phyloP scores from a whole-genome alignment of 148 eudicot species.

The Chenopodium album region DNA sequence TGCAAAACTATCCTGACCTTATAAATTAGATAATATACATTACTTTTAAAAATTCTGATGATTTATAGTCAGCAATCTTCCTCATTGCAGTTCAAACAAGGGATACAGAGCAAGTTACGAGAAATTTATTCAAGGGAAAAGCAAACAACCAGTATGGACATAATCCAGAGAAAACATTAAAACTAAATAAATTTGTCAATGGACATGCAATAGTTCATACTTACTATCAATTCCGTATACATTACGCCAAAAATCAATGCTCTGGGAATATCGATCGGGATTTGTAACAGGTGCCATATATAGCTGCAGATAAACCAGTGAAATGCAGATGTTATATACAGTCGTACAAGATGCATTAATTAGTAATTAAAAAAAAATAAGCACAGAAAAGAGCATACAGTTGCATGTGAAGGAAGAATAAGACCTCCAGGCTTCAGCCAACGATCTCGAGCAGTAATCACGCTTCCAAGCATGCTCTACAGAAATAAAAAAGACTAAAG shows the following conservation, averaged over 20 bases:
- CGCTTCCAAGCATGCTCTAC: constrained; percentile 99
- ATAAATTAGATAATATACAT: no score
- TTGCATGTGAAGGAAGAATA: constrained; percentile 94
- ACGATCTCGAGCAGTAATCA: constrained; percentile 91
- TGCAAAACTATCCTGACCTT: not conserved
- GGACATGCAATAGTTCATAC: constrained; percentile 3
- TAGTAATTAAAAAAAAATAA: not conserved
- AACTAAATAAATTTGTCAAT: not conserved
- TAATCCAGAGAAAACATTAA: not conserved
- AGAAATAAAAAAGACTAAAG: constrained; percentile 8
- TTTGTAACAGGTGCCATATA: constrained; percentile 90
- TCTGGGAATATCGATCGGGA: constrained; percentile 86
- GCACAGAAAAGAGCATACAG: constrained; percentile 41
- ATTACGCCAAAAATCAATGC: constrained; percentile 97
- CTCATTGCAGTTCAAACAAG: not conserved
- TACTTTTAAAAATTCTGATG: not conserved
- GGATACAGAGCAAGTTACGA: not conserved
- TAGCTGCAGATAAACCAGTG: constrained; percentile 53
- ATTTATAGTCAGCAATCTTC: not conserved
- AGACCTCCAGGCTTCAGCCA: constrained; percentile 99
- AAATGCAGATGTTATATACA: constrained; percentile 23
- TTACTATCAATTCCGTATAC: constrained; percentile 95
- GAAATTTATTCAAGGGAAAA: not conserved
- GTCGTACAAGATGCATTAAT: not conserved
- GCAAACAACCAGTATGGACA: not conserved